Base-by-base conservation (phyloP, 2,329 filamentous ascomycete genomes). In the Dactylellina haptotyla region DNA sequence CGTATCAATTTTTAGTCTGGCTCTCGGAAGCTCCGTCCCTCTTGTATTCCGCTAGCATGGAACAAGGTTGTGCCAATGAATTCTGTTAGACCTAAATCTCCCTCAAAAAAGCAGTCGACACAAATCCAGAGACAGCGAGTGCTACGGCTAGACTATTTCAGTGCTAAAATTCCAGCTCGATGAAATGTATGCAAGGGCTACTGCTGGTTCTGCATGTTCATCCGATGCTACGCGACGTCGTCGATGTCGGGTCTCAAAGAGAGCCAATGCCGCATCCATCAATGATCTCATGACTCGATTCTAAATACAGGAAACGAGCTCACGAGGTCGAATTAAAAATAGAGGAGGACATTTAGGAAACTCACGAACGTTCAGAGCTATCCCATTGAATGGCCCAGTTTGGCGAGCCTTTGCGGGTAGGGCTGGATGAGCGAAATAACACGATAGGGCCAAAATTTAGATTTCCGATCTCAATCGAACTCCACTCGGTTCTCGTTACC, bases 21-120 rank as follows among this genome's bases (percentile, higher is more conserved):
- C 43, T 10, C 45, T 67, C 43, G 53, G 63, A 53, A 12, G 34
- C 63, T 51, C 54, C 53, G 63, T 16, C 20, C 18, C 18, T 30
- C 50, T 14, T 14, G 23, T 23, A 23, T 14, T 45, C n/a, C 41
- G 41, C 16, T 14, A 18, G 14, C n/a, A n/a, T 46, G 16, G 4
- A n/a, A 46, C 10, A n/a, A 46, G 39, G 12, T 6, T 18, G 18
- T 8, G 14, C 16, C 12, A 46, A 23, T 20, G 41, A 34, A n/a
- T n/a, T n/a, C n/a, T n/a, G n/a, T n/a, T n/a, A n/a, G n/a, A n/a
- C n/a, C n/a, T n/a, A n/a, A n/a, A n/a, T n/a, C n/a, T n/a, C n/a
- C n/a, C n/a, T n/a, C n/a, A n/a, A n/a, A n/a, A n/a, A n/a, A n/a
- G n/a, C n/a, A n/a, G n/a, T n/a, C n/a, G n/a, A n/a, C n/a, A n/a